Base-by-base conservation (phyloP, 192 early-diverging fungal genomes). In the Neocallimastix lanati region DNA sequence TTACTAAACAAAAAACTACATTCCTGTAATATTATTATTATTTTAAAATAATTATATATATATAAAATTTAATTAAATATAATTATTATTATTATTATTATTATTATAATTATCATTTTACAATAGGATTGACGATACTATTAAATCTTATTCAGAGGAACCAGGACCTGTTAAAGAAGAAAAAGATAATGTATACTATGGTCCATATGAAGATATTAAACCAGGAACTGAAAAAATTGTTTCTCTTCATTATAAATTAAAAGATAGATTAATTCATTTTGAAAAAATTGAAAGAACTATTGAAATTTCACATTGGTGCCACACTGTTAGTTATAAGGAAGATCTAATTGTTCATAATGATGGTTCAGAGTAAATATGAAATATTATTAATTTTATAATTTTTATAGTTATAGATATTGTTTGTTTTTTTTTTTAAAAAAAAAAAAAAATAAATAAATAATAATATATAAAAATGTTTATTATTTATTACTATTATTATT, bases 231-330 rank as follows among this genome's bases (percentile, higher is more conserved):
- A 67, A 67, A 67, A 67, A 67, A 67, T 67, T 67, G 50, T 67
- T n/a, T 67, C 50, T 67, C 21, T 67, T 67, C 50, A 67, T 67
- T 67, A 67, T 21, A 67, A 67, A 67, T 67, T 67, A 5, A 67
- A 67, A n/a, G 50, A 27, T 67, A 2, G 21, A n/a, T 67, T 67
- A n/a, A 67, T 67, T 67, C 50, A 67, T n/a, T 67, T 90, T 14
- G 89, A 87, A 40, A 82, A 83, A 9, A 84, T 92, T 29, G 80
- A 83, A 13, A 92, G 92, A 79, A 91, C 94, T 81, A 81, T 97
- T 13, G 91, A 93, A 80, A 84, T 98, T 76, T 94, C 93, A 82
- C 95, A 96, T 81, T 93, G 93, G 92, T 91, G 89, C 29, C 87
- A 88, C 76, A 93, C 93, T 81, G 83, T 97, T 78, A 90, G 89